Evolutionary conservation across 1,139 yeast genomes (phyloP), one percentile per base, ranked within the genome.

Genomic region (Oligophagozyma castellii): DNA sequence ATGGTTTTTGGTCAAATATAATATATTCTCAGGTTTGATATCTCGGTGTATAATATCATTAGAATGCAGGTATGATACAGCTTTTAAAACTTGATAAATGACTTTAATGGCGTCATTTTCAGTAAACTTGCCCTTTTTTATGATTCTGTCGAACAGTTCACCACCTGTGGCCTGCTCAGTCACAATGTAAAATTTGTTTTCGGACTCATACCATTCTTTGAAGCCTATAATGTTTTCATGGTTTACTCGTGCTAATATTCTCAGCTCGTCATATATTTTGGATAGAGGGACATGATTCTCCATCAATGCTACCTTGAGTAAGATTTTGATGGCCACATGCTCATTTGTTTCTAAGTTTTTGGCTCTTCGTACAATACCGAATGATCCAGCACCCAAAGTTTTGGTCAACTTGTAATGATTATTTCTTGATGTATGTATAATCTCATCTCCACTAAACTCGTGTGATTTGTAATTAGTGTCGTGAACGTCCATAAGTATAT

Each of bases 341-440:
- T 78, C 83, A 26, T 64, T 61, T 5, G 75, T 70, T 14, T 55
- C 53, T 34, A 60, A 57, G 42, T 68, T 66, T 27, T 73, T 60
- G 2, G 94, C 95, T 41, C 72, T 70, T 41, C 93, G 64, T 4
- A 84, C 95, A 13, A 81, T 76, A 19, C 95, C 95, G 58, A 79
- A 84, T 1, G 93, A 71, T 3, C 95, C 95, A 1, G 93, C 94
- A 5, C 95, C 95, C 12, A 84, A 58, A 0, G 92, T 78, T 39
- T 67, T 69, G 6, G 92, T 93, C 51, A 81, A 77, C 3, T 70
- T 64, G 46, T 78, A 81, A 36, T 66, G 63, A 6, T 24, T 10
- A 16, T 13, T 12, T 8, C n/a, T n/a, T n/a, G n/a, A n/a, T n/a
- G n/a, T n/a, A n/a, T n/a, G n/a, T n/a, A n/a, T n/a, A n/a, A n/a